These are phyloP conservation scores for Saposhnikovia divaricata DNA, from an alignment of 129 eudicot genomes.

Conservation along the genomic window DNA sequence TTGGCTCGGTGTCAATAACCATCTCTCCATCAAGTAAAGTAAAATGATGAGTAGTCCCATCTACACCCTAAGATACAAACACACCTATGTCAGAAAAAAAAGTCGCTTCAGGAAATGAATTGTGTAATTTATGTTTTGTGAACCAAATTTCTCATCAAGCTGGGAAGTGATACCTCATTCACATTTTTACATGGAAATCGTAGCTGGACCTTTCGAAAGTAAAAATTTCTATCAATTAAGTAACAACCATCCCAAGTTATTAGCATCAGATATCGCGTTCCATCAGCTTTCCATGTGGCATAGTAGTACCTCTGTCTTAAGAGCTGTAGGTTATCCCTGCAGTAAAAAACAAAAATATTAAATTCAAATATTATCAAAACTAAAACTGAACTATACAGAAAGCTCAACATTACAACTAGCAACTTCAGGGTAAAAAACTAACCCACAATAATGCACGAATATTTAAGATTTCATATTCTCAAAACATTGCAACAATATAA, in stretches of 20 bases:
- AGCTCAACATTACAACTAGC: not conserved
- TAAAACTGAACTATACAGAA: not conserved
- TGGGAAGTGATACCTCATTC: constrained; percentile 33
- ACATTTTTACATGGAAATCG: constrained; percentile 57
- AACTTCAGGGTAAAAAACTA: not conserved
- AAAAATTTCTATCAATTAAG: constrained; percentile 54
- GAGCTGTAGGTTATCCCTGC: constrained; percentile 48
- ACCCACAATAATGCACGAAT: not conserved
- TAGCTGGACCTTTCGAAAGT: constrained; percentile 51
- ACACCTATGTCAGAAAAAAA: constrained; percentile 16
- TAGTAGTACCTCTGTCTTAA: constrained; percentile 63
- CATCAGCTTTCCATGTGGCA: constrained; percentile 80
- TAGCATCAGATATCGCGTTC: constrained; percentile 63
- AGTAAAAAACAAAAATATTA: not conserved
- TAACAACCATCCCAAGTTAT: constrained; percentile 58
- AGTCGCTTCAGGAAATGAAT: not conserved
- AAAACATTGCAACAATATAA: not conserved
- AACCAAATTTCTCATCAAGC: not conserved
- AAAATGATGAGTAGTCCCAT: constrained; percentile 43
- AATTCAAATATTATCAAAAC: not conserved
- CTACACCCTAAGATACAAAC: constrained; percentile 27
- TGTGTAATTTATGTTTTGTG: not conserved
- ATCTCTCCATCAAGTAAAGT: constrained; percentile 75
- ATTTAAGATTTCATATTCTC: not conserved
- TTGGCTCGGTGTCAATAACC: constrained; percentile 61